phyloP scores from a whole-genome alignment of 306 rosid species.

The Gastrolobium bilobum region DNA sequence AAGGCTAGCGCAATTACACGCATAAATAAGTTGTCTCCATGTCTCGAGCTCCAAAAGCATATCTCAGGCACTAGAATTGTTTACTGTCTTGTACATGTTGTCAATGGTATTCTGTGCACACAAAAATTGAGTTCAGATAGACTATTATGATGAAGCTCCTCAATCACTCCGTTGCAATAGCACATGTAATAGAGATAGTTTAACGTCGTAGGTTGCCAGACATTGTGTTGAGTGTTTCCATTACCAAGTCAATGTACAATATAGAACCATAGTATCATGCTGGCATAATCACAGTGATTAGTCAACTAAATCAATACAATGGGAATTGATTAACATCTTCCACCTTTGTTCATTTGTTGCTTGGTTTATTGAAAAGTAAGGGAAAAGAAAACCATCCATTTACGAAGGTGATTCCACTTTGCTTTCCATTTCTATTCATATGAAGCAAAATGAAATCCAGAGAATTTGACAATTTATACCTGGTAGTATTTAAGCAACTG shows the following conservation, averaged over 20 bases:
- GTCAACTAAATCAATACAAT: neutral
- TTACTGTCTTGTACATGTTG: conserved; percentile 69
- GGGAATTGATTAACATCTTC: neutral
- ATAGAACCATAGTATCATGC: too few relatives aligned
- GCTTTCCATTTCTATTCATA: neutral
- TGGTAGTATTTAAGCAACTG: conserved; percentile 85
- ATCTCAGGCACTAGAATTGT: conserved; percentile 58
- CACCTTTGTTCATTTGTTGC: neutral
- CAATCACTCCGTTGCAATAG: neutral
- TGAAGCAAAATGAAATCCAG: neutral
- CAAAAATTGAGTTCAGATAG: neutral
- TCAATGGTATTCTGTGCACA: conserved; percentile 67
- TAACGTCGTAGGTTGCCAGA: too few relatives aligned
- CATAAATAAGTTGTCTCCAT: conserved; percentile 34
- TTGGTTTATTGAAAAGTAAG: neutral
- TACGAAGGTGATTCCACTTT: neutral
- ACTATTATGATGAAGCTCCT: neutral
- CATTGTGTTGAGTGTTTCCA: too few relatives aligned
- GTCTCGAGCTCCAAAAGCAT: neutral
- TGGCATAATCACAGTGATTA: neutral
- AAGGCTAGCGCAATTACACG: conserved; percentile 7
- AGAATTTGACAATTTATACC: conserved; percentile 56
- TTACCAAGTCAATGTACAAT: too few relatives aligned
- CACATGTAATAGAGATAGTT: neutral
- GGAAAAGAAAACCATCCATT: neutral